phyloP scores from a whole-genome alignment of 345 rosid genomes.

The Citrus hindsii region DNA sequence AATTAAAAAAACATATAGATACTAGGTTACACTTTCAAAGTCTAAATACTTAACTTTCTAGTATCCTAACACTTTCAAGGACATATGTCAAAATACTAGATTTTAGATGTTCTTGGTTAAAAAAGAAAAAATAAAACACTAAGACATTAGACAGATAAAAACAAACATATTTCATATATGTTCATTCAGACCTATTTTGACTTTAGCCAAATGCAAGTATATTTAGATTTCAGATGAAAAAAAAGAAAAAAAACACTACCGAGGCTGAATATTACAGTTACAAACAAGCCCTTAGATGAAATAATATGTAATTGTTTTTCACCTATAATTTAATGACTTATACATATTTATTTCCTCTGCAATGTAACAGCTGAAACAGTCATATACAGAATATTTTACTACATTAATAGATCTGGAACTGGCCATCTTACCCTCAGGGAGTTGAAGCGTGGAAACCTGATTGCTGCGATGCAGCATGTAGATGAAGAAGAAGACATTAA shows the following conservation, averaged over 20 bases:
- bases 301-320: not conserved
- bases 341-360: conserved; percentile 18
- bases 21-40: not conserved
- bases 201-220: not conserved
- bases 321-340: not conserved
- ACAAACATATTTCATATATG: not conserved
- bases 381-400: conserved; percentile 92
- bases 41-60: not conserved
- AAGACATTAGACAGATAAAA: too few species aligned
- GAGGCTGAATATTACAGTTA: not conserved
- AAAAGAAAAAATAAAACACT: not conserved
- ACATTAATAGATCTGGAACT: conserved; percentile 83
- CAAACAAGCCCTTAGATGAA: not conserved
- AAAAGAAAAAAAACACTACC: not conserved
- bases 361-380: conserved; percentile 91
- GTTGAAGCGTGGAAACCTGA: conserved; percentile 84
- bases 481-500: conserved; percentile 98
- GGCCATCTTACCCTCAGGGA: conserved; percentile 88
- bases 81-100: not conserved
- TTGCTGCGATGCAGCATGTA: conserved; percentile 88
- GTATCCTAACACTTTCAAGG: not conserved
- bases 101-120: not conserved
- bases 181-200: not conserved
- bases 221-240: not conserved
- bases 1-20: too few species aligned